Base-by-base conservation (phyloP, 2,329 filamentous ascomycete genomes). In the Coccinonectria pachysandricola region DNA sequence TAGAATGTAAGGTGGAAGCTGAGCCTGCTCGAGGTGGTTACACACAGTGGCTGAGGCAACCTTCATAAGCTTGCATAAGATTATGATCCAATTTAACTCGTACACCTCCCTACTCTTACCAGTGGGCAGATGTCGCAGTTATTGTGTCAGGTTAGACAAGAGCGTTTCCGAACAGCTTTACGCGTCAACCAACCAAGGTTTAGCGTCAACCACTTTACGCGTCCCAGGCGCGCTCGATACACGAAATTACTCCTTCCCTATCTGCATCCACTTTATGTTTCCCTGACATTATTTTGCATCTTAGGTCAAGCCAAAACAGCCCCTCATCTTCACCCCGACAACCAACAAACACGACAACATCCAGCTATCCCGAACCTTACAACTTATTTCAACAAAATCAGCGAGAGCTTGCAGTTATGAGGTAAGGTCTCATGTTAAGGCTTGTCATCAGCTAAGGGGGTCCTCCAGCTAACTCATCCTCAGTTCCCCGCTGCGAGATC, bases 401-500 rank as follows among this genome's bases (percentile, higher is more conserved):
- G n/a, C n/a, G n/a, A n/a, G n/a, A n/a, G n/a, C n/a, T n/a, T n/a
- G n/a, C 17, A 31, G 32, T 31, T 27, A 38, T 38, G 36, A 36
- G 33, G 36, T 38, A 19, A 27, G 30, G 11, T 9, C n/a, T 7
- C 8, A 7, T n/a, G 8, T 9, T 17, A 12, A 8, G 12, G 14
- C 26, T 18, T 27, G 15, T 21, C 7, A 5, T 11, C 9, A 14
- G 23, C 21, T 24, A 21, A 22, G 17, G 13, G 26, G 14, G 11
- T 22, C 14, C 12, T 12, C 9, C 12, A 10, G 20, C 41, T 42
- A 20, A 45, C 37, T 12, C 8, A 4, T 16, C 22, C 24, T 13
- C 50, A 92, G 83, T 65, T 92, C 85, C 54, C 86, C 87, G 52
- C 68, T 92, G 35, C 77, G 79, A 56, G 69, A 76, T 43, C 85